Evolutionary conservation across 2,329 filamentous ascomycete genomes (phyloP), one percentile per base, ranked within the genome.

Genomic region (Grosmannia penicillata): DNA sequence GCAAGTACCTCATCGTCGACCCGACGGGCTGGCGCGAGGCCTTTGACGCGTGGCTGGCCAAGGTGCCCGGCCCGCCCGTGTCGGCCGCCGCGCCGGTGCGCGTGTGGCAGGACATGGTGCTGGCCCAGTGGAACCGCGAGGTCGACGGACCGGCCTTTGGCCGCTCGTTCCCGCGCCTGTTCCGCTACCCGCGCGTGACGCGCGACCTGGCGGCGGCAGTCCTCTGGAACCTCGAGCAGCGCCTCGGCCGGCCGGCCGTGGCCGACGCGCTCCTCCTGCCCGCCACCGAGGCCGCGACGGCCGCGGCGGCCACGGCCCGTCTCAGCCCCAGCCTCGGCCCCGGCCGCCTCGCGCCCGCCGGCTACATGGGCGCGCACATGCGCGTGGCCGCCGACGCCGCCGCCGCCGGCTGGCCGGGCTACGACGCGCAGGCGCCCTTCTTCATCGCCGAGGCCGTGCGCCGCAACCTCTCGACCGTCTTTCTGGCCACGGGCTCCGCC

Each of bases 301-400:
- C 19, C 28, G 37, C 26, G 30, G 22, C 28, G 8, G n/a, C n/a
- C n/a, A n/a, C n/a, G n/a, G n/a, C n/a, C n/a, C n/a, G n/a, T n/a
- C n/a, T n/a, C n/a, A n/a, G n/a, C n/a, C n/a, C n/a, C n/a, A n/a
- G n/a, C n/a, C 41, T 43, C 28, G 41, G 43, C 33, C 36, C 45
- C 7, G 39, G 46, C 4, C 37, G 47, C 0, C 49, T 57, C 11
- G 50, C 54, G 4, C 45, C 38, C 9, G 32, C 43, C 2, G 51
- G 48, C 10, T 62, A 57, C 40, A 53, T 57, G 34, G 59, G 58
- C 25, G 59, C 55, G 2, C 55, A 61, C 44, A 44, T 63, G 24
- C 49, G 55, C 15, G 57, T 55, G 4, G 55, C 52, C 13, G 42
- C 40, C 8, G 58, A 61, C 37, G 56, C 58, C 1, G 38, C 40